Evolutionary conservation across 192 early-diverging fungal genomes (phyloP).

Genomic region (Backusella circina): DNA sequence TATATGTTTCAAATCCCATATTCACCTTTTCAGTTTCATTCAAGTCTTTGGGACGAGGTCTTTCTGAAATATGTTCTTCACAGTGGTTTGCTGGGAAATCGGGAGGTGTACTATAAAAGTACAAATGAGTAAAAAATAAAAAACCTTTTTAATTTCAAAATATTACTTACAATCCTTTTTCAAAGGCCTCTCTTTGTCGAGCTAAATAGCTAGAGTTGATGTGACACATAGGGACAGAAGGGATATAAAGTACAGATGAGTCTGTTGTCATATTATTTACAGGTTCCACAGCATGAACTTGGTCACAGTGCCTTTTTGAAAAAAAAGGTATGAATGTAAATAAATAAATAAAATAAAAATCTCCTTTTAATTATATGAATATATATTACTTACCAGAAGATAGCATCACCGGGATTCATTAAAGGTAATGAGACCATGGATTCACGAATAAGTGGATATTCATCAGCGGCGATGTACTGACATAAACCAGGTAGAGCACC

Average conservation of each 20-base stretch:
- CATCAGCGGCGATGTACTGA: constrained; percentile 10
- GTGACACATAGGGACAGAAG: constrained; percentile 24
- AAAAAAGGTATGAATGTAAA: not conserved
- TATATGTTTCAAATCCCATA: constrained; percentile 18
- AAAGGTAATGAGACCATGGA: constrained; percentile 23
- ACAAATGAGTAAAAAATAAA: not conserved
- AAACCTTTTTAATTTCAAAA: not conserved
- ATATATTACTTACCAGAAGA: constrained; percentile 24
- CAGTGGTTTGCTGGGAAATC: constrained; percentile 29
- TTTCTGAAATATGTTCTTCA: constrained; percentile 17
- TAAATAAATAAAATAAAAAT: not conserved
- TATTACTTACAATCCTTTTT: constrained; percentile 23
- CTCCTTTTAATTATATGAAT: not conserved
- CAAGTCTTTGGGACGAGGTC: constrained; percentile 10
- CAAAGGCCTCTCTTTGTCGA: constrained; percentile 19
- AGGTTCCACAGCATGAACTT: constrained; percentile 28
- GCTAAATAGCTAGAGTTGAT: constrained; percentile 18
- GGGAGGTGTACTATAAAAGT: constrained; percentile 26
- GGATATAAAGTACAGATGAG: constrained; percentile 32
- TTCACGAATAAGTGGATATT: constrained; percentile 28
- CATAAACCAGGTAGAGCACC: constrained; percentile 21
- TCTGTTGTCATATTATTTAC: constrained; percentile 15
- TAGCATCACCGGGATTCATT: constrained; percentile 28
- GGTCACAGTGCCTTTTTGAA: constrained; percentile 18
- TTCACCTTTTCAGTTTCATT: constrained; percentile 1